These are phyloP conservation scores for Lasiodiplodia gonubiensis DNA, from an alignment of 2,329 filamentous ascomycete species.

Conservation along the genomic window DNA sequence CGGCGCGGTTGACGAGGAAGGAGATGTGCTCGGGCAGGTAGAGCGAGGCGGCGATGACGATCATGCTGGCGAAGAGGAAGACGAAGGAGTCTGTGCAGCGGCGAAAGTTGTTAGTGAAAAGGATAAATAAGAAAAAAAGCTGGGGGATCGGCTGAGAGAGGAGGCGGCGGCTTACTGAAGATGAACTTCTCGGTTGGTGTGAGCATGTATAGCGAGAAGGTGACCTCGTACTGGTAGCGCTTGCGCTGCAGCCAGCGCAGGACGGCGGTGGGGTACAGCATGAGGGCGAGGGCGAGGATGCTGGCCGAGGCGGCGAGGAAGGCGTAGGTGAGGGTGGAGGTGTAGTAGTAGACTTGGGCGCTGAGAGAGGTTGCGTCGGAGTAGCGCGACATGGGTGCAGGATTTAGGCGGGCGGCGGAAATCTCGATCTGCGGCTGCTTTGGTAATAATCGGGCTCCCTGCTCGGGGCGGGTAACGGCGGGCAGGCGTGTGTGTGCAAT, in stretches of 20 bases:
- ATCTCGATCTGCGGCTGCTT: conserved; percentile 21
- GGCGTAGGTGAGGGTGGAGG: conserved; percentile 43
- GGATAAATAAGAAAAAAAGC: background rate
- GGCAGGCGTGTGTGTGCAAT: background rate
- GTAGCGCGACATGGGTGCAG: conserved; percentile 20
- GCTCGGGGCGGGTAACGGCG: background rate
- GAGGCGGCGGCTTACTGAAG: conserved; percentile 82
- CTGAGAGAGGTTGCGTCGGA: conserved; percentile 21
- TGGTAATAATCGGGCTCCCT: conserved; percentile 3
- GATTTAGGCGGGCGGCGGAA: background rate
- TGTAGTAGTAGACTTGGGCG: conserved; percentile 33
- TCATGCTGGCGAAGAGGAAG: conserved; percentile 86
- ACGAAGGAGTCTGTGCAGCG: conserved; percentile 77
- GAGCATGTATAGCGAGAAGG: conserved; percentile 95
- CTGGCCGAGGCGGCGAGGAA: conserved; percentile 41
- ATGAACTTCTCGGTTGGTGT: conserved; percentile 95
- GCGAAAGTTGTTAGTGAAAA: background rate
- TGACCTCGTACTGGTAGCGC: conserved; percentile 98
- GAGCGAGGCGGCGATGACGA: conserved; percentile 82
- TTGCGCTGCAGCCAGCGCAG: conserved; percentile 91
- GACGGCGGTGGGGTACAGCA: conserved; percentile 60
- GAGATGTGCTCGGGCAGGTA: conserved; percentile 93
- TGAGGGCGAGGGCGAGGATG: conserved; percentile 49
- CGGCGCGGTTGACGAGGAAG: conserved; percentile 81
- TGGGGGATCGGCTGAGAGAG: background rate